A percentile compares a stretch with the other conserved stretches of the same genome.
phyloP scores from a whole-genome alignment of 306 rosid species.

The Canavalia gladiata region DNA sequence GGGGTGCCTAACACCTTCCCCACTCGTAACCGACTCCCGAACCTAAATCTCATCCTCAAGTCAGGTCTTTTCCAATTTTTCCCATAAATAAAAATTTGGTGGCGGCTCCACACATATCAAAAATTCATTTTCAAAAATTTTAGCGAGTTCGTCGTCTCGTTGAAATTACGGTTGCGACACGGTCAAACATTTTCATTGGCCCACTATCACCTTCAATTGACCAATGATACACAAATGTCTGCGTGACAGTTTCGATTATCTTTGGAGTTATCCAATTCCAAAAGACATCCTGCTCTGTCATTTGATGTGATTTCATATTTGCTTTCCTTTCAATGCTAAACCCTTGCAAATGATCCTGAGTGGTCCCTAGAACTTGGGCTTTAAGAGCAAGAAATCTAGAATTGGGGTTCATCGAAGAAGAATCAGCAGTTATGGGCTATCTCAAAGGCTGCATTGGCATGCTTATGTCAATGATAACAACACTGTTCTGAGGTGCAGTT shows the following conservation, averaged over 20 bases:
- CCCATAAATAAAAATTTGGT: too few relatives aligned
- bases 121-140: too few relatives aligned
- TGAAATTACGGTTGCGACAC: too few relatives aligned
- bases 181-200: too few relatives aligned
- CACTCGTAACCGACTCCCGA: too few relatives aligned
- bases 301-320: slow-evolving; percentile 68
- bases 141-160: too few relatives aligned
- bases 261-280: slow-evolving; percentile 75
- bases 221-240: slow-evolving; percentile 69
- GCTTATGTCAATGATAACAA: slow-evolving; percentile 69
- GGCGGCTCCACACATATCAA: too few relatives aligned
- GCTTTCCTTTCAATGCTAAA: slow-evolving; percentile 66
- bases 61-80: too few relatives aligned
- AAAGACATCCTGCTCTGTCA: slow-evolving; percentile 74
- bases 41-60: too few relatives aligned
- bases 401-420: slow-evolving; percentile 71
- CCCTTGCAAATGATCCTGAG: slow-evolving; percentile 72
- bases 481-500: slow-evolving; percentile 73
- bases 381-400: slow-evolving; percentile 71
- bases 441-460: slow-evolving; percentile 79
- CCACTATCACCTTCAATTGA: slow-evolving; percentile 57
- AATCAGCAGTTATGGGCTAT: slow-evolving; percentile 78
- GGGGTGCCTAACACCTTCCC: too few relatives aligned
- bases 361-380: slow-evolving; percentile 72
- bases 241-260: slow-evolving; percentile 62